Evolutionary conservation across 495 filamentous ascomycete species (phyloP), one percentile per base, ranked within the genome.

Genomic region (Daldinia vernicosa): DNA sequence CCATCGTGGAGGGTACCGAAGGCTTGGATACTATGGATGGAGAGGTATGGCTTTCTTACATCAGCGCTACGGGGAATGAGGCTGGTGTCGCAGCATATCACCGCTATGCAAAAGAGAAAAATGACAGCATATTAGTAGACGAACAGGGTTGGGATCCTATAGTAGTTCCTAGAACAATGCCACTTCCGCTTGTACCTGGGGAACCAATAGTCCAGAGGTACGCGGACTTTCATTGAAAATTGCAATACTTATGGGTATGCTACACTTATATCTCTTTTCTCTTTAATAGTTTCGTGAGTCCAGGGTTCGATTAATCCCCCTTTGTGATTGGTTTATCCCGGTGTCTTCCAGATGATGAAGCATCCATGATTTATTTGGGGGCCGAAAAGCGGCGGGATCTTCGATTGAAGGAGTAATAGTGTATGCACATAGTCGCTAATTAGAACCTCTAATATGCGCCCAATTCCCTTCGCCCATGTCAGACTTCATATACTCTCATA

Each of bases 11-110:
- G 27, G 71, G 74, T 4, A 76, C 67, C 11, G 26, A 56, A 3
- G 71, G 71, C 15, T 2, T 69, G 11, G 74, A 76, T 19, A 71
- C 71, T 7, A 74, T 76, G 71, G 68, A 74, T 22, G 71, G 74
- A 11, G 71, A 74, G 27, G 65, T 71, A 6, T 76, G 71, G 74
- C 69, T 76, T 15, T 76, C 74, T 4, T 71, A 67, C 15, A 66
- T 64, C 30, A 45, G 32, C 12, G 28, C 57, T 2, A 58, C 61
- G 27, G 68, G 63, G 14, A 56, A 22, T 9, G 37, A 57, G 1
- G 28, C 2, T 19, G 45, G 52, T 3, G 61, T 74, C 37, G 45
- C 22, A 11, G 45, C 7, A 8, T 76, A 76, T 50, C 58, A 67
- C 35, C 71, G 28, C 8, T 74, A 76, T 33, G 71, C 74, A 3